These are phyloP conservation scores for Pseudomassariella vexata DNA, from an alignment of 2,329 filamentous ascomycete species.

Conservation along the genomic window DNA sequence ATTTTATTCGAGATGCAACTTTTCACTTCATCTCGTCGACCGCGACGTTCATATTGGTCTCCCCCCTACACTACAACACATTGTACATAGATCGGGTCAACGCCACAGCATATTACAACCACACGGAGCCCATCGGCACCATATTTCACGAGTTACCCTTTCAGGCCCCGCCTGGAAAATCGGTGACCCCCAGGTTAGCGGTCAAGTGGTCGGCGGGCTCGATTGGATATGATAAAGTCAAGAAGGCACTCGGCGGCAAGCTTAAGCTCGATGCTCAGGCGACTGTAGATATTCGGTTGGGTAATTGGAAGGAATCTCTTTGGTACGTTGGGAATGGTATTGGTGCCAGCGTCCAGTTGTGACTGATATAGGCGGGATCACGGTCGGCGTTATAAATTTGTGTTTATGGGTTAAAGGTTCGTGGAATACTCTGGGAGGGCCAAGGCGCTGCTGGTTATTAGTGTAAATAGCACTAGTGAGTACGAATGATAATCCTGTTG, in stretches of 20 bases:
- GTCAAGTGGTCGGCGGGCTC: conserved; percentile 74
- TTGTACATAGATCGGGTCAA: conserved; percentile 75
- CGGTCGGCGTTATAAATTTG: too few species aligned
- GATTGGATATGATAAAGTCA: conserved; percentile 78
- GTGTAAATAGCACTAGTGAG: too few species aligned
- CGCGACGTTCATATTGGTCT: conserved; percentile 76
- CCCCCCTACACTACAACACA: conserved; percentile 67
- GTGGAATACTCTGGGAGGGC: too few species aligned
- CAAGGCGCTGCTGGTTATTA: too few species aligned
- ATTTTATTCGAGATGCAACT: conserved; percentile 80
- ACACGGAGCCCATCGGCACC: conserved; percentile 68
- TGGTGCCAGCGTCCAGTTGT: conserved; percentile 56
- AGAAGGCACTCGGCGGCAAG: conserved; percentile 71
- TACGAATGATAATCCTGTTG: too few species aligned
- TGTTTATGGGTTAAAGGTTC: too few species aligned
- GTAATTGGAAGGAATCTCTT: conserved; percentile 66
- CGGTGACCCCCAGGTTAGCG: conserved; percentile 68
- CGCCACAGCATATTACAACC: conserved; percentile 80
- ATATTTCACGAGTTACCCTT: conserved; percentile 74
- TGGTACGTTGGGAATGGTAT: conserved; percentile 67
- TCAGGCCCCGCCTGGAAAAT: conserved; percentile 67
- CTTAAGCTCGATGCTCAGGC: conserved; percentile 76
- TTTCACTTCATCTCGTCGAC: conserved; percentile 85
- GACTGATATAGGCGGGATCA: conserved; percentile 18
- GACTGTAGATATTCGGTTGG: conserved; percentile 67